Percentiles rank a stretch among this genome's conserved stretches.
phyloP scores from a whole-genome alignment of 2,329 filamentous ascomycete genomes.

The Fusarium clavum region DNA sequence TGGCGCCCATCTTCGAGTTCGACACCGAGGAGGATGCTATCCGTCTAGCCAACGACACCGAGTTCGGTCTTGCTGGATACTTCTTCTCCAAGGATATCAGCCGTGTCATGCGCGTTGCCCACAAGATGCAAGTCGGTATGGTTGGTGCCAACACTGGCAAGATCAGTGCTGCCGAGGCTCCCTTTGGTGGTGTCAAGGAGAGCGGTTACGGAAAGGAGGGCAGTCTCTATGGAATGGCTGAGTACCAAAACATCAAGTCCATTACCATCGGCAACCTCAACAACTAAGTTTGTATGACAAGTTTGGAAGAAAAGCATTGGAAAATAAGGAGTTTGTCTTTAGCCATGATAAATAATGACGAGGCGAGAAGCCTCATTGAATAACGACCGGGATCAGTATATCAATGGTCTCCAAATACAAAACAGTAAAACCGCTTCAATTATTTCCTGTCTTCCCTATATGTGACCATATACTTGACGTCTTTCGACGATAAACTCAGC shows the following conservation, averaged over 20 bases:
- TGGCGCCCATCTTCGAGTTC: slow-evolving; percentile 48
- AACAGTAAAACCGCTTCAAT: slow-evolving; percentile 16
- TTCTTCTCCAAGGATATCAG: slow-evolving; percentile 51
- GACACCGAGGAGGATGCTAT: slow-evolving; percentile 55
- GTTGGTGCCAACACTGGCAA: slow-evolving; percentile 63
- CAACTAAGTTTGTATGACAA: slow-evolving; percentile 22
- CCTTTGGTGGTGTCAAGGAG: slow-evolving; percentile 53
- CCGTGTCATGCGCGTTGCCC: slow-evolving; percentile 59
- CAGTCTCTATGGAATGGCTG: slow-evolving; percentile 59
- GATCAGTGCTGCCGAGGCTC: slow-evolving; percentile 51
- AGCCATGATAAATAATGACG: slow-evolving; percentile 43
- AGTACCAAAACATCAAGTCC: slow-evolving; percentile 62
- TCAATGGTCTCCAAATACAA: slow-evolving; percentile 9
- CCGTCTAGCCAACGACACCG: slow-evolving; percentile 54
- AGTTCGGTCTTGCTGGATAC: slow-evolving; percentile 53
- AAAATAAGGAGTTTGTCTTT: slow-evolving; percentile 33
- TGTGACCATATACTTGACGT: not conserved
- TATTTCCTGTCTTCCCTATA: not conserved
- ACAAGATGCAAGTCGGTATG: slow-evolving; percentile 73
- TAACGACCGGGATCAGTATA: slow-evolving; percentile 15
- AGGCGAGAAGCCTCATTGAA: slow-evolving; percentile 28
- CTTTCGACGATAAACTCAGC: not conserved
- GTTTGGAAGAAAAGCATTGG: not conserved
- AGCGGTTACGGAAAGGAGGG: slow-evolving; percentile 53
- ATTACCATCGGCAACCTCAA: slow-evolving; percentile 50